Percentiles rank a stretch among this genome's conserved stretches.
phyloP scores from a whole-genome alignment of 2,329 filamentous ascomycete genomes.

The Amylocarpus encephaloides region DNA sequence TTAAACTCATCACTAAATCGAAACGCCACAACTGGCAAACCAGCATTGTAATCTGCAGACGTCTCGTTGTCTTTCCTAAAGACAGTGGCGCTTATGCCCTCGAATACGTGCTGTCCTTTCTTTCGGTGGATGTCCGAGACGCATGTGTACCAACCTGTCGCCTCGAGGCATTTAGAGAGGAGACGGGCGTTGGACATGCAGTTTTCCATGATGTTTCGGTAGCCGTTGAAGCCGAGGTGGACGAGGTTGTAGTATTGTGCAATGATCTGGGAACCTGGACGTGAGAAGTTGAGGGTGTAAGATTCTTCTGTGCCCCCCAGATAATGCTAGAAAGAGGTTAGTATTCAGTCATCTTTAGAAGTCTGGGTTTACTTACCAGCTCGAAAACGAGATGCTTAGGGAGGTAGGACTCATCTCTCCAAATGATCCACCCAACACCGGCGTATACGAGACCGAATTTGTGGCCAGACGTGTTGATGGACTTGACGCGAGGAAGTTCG shows the following conservation, averaged over 20 bases:
- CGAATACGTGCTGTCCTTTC: constrained; percentile 39
- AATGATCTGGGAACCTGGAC: constrained; percentile 62
- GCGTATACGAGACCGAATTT: constrained; percentile 60
- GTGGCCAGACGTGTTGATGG: constrained; percentile 60
- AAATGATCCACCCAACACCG: constrained; percentile 65
- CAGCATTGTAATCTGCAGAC: constrained; percentile 55
- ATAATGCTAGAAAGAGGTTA: constrained; percentile 39
- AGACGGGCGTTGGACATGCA: constrained; percentile 58
- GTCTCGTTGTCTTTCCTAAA: constrained; percentile 42
- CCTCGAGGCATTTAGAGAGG: constrained; percentile 56
- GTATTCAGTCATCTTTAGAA: background rate
- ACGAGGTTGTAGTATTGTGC: constrained; percentile 70
- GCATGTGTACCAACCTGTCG: constrained; percentile 59
- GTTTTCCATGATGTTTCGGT: constrained; percentile 59
- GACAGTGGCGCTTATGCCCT: constrained; percentile 25
- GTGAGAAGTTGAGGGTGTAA: constrained; percentile 67
- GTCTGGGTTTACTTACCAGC: constrained; percentile 32
- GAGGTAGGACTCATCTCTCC: constrained; percentile 58
- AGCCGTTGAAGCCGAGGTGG: constrained; percentile 61
- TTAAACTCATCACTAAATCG: constrained; percentile 55
- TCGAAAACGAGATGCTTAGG: constrained; percentile 66
- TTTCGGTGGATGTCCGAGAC: constrained; percentile 60
- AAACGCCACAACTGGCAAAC: constrained; percentile 64
- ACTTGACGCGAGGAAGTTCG: constrained; percentile 53
- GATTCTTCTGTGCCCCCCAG: constrained; percentile 65